Percentiles rank a stretch among this genome's conserved stretches.
Evolutionary conservation across 495 filamentous ascomycete genomes (phyloP).

Genomic region (Lasiosphaeria ovina): DNA sequence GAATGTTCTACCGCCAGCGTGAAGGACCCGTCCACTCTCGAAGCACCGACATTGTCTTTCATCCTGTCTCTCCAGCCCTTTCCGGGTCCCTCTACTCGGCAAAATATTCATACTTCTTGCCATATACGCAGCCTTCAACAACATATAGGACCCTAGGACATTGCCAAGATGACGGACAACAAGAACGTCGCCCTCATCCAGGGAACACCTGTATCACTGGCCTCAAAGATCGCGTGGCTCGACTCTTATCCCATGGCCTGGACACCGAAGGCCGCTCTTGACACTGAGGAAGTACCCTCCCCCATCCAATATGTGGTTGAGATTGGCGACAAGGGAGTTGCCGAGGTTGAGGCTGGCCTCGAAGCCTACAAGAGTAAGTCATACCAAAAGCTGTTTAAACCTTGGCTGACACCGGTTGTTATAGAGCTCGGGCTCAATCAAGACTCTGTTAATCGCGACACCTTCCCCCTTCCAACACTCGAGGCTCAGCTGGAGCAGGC

Average conservation of each 20-base stretch:
- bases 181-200: too few species aligned
- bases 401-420: conserved; percentile 1
- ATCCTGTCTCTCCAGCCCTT: too few species aligned
- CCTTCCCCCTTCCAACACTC: conserved; percentile 43
- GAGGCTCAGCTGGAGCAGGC: conserved; percentile 29
- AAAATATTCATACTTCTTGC: too few species aligned
- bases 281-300: neutral
- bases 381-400: neutral
- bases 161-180: too few species aligned
- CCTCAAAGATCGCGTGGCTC: neutral
- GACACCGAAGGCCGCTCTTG: conserved; percentile 9
- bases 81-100: too few species aligned
- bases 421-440: conserved; percentile 37
- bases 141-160: too few species aligned
- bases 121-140: too few species aligned
- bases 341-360: conserved; percentile 20
- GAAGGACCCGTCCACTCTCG: too few species aligned
- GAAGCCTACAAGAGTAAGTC: conserved; percentile 38
- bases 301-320: conserved; percentile 10
- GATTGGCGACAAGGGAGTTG: conserved; percentile 7
- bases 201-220: too few species aligned
- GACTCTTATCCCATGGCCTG: conserved; percentile 20
- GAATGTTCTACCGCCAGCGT: too few species aligned
- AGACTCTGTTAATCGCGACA: conserved; percentile 31
- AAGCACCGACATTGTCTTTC: too few species aligned